Evolutionary conservation across 345 rosid species (phyloP).

Genomic region (Raphanus raphanistrum): DNA sequence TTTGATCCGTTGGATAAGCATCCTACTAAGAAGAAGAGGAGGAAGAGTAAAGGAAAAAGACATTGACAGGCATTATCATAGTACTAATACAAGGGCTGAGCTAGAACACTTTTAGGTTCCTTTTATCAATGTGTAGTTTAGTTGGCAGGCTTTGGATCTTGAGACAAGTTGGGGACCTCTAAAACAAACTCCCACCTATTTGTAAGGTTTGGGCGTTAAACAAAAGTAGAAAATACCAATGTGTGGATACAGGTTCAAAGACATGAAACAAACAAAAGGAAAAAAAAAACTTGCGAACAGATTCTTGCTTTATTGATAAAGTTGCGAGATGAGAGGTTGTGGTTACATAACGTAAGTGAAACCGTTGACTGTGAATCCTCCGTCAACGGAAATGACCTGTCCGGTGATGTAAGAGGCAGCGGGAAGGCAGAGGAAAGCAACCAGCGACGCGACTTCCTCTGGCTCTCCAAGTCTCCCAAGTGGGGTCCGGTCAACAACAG

Average conservation of each 20-base stretch:
- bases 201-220: neutral
- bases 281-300: neutral
- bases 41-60: slow-evolving; percentile 30
- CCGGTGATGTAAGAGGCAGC: slow-evolving; percentile 78
- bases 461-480: slow-evolving; percentile 76
- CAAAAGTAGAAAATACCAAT: neutral
- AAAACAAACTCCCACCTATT: neutral
- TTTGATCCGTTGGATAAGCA: slow-evolving; percentile 30
- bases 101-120: too few species aligned
- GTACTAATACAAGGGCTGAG: neutral
- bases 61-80: slow-evolving; percentile 3
- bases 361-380: slow-evolving; percentile 41
- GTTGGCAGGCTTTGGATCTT: neutral
- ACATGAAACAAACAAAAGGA: neutral
- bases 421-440: slow-evolving; percentile 77
- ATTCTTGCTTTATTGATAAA: slow-evolving; percentile 7
- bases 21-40: slow-evolving; percentile 21
- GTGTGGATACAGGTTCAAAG: neutral
- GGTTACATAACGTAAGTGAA: slow-evolving; percentile 22
- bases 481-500: slow-evolving; percentile 61
- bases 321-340: neutral
- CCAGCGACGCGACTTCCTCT: slow-evolving; percentile 70
- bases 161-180: neutral
- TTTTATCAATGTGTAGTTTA: too few species aligned
- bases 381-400: slow-evolving; percentile 37